Percentiles rank a stretch among this genome's conserved stretches.
Evolutionary conservation across 495 filamentous ascomycete species (phyloP).

Genomic region (Penicillium diatomitis): DNA sequence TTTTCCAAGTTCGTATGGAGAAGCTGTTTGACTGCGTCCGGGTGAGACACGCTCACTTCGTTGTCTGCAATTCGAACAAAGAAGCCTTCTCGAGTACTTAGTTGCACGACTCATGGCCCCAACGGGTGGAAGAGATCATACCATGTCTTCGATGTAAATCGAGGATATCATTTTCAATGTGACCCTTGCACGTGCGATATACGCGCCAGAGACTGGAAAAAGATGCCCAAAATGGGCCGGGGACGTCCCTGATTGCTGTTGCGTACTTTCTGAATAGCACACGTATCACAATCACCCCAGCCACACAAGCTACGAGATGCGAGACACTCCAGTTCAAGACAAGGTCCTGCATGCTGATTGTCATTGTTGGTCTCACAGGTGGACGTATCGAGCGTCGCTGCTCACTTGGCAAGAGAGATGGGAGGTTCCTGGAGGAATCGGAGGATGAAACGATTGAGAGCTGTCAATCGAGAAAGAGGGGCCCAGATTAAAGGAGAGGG

Average conservation of each 20-base stretch:
- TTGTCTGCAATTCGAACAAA: slow-evolving; percentile 41
- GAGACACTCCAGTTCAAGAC: background rate
- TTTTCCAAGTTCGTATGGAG: slow-evolving; percentile 21
- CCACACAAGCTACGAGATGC: background rate
- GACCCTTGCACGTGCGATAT: slow-evolving; percentile 26
- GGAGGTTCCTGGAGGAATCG: too few relatives aligned
- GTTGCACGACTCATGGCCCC: background rate
- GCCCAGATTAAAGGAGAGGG: too few relatives aligned
- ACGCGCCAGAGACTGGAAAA: slow-evolving; percentile 35
- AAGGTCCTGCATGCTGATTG: background rate
- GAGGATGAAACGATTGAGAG: too few relatives aligned
- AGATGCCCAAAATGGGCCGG: slow-evolving; percentile 33
- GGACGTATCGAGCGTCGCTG: background rate
- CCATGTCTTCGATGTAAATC: slow-evolving; percentile 36
- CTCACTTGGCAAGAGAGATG: too few relatives aligned
- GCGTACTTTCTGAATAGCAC: slow-evolving; percentile 12
- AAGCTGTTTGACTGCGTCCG: slow-evolving; percentile 30
- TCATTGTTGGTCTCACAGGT: background rate
- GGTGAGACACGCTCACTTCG: slow-evolving; percentile 41
- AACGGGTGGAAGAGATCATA: background rate
- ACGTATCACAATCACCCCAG: slow-evolving; percentile 2
- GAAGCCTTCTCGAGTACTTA: slow-evolving; percentile 13
- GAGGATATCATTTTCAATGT: slow-evolving; percentile 27
- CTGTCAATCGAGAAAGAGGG: too few relatives aligned
- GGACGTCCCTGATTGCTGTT: slow-evolving; percentile 23